Base-by-base conservation (phyloP, 345 rosid genomes). In the Conringia planisiliqua region DNA sequence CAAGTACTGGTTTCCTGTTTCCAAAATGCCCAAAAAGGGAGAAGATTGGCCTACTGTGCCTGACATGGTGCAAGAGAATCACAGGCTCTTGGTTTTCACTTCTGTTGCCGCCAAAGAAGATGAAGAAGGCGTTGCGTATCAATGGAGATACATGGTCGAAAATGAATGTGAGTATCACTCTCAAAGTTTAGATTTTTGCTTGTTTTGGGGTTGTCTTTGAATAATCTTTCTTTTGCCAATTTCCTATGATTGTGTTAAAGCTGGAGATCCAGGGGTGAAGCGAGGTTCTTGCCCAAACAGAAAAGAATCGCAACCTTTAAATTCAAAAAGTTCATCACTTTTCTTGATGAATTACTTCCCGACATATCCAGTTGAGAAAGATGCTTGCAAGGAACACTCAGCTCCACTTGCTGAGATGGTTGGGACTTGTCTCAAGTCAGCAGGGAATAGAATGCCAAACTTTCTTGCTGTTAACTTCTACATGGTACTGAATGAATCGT, bases 301-400 rank as follows among this genome's bases (percentile, higher is more conserved):
- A 67, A 95, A 90, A 82, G 97, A 95, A 51, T 95, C 97, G 1
- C 72, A 82, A 42, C 86, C 92, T 5, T 78, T 95, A 54, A 80
- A 75, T 71, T 90, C 99, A 27, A 89, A 76, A 79, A 82, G 86
- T 29, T 80, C 92, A 3, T 88, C 99, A 16, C 97, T 95, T 78
- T 83, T 89, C 82, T 76, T 92, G 30, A 85, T 86, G 92, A 95
- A 95, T 77, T 95, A 92, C 83, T 95, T 95, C 82, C 93, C 97
- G 7, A 84, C 97, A 8, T 82, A 70, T 75, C 99, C 99, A 5
- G 86, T 89, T 59, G 93, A 89, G 77, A 70, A 56, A 74, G 91
- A 92, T 27, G 97, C 99, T 72, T 95, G 99, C 85, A 90, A 95
- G 66, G 96, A 90, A 78, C 97, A 95, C 79, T 89, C 99, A 12